Evolutionary conservation across 164 flowering plant species (phyloP).

Genomic region (Brasenia schreberi): DNA sequence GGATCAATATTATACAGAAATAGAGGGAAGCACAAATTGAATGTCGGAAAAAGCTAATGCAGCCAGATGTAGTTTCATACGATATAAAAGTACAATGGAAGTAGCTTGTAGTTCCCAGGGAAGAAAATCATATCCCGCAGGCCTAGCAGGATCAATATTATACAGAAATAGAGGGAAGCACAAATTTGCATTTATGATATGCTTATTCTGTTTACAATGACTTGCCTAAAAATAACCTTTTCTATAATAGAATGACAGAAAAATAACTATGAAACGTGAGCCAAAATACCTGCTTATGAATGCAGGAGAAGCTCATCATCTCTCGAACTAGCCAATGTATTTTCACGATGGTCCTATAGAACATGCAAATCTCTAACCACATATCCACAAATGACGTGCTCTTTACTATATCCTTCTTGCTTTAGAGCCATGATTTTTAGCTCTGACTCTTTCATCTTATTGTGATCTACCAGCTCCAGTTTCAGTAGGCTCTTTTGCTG

Average conservation of each 20-base stretch:
- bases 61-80: too few relatives aligned
- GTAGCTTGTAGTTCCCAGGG: too few relatives aligned
- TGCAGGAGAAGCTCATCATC: neutral
- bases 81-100: too few relatives aligned
- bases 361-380: neutral
- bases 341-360: neutral
- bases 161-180: neutral
- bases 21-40: too few relatives aligned
- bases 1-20: too few relatives aligned
- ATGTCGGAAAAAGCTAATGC: too few relatives aligned
- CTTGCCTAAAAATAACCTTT: neutral
- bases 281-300: neutral
- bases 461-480: neutral
- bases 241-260: neutral
- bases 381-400: neutral
- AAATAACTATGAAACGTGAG: too few relatives aligned
- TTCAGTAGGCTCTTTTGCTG: conserved; percentile 13
- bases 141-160: too few relatives aligned
- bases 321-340: neutral
- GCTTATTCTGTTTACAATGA: neutral
- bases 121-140: too few relatives aligned
- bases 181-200: neutral
- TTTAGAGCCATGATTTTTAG: neutral
- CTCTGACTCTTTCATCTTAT: neutral
- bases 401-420: neutral